Conservation (phyloP, 768 basidiomycete species). For the Xerocomellus amylosporus region DNA sequence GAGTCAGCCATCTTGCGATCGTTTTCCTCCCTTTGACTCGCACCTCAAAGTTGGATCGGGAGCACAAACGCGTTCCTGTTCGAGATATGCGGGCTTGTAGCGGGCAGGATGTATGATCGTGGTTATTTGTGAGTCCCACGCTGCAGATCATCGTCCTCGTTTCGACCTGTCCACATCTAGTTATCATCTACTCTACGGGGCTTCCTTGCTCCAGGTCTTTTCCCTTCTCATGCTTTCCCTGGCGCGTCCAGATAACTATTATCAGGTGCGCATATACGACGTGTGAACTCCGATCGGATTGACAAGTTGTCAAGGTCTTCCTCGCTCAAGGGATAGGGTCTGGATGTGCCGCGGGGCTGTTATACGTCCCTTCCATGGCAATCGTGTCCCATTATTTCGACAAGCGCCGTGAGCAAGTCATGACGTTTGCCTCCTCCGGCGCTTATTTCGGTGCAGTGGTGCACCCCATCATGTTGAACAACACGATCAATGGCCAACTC, state of each 20-base stretch:
- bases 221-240: constrained; percentile 48
- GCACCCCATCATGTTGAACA: constrained; percentile 64
- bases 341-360: constrained; percentile 48
- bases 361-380: constrained; percentile 47
- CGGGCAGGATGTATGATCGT: constrained; percentile 49
- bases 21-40: background rate
- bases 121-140: constrained; percentile 46
- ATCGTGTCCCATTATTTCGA: constrained; percentile 55
- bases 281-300: background rate
- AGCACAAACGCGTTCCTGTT: constrained; percentile 48
- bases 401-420: constrained; percentile 45
- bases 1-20: constrained; percentile 11
- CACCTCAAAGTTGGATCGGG: constrained; percentile 41
- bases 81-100: constrained; percentile 42
- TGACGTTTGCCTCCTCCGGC: constrained; percentile 54
- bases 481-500: constrained; percentile 37
- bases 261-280: constrained; percentile 34
- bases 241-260: constrained; percentile 40
- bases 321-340: constrained; percentile 48
- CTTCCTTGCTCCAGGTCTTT: constrained; percentile 28
- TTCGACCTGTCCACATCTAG: constrained; percentile 9
- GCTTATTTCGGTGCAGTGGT: constrained; percentile 59
- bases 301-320: constrained; percentile 40
- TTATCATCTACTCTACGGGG: constrained; percentile 28
- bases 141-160: background rate